Conservation (phyloP, 2,329 filamentous ascomycete genomes). For the Fusarium nurragi region DNA sequence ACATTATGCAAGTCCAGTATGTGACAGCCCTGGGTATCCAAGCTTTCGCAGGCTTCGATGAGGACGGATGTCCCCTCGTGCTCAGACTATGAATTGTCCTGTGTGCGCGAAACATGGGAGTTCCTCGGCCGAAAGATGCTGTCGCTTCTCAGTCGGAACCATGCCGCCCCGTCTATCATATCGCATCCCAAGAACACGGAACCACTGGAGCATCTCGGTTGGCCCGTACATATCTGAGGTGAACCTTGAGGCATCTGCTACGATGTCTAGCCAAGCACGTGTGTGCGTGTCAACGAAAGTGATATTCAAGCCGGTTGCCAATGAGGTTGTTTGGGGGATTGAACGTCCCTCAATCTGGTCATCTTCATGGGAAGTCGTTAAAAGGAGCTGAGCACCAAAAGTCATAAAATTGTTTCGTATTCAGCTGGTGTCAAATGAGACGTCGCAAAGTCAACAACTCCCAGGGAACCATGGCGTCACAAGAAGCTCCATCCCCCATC, state of each 20-base stretch:
- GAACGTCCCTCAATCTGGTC: not conserved
- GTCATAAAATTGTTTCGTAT: slow-evolving; percentile 38
- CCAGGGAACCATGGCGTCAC: slow-evolving; percentile 26
- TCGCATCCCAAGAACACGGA: slow-evolving; percentile 33
- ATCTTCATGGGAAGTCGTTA: slow-evolving; percentile 4
- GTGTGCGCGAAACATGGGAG: slow-evolving; percentile 12
- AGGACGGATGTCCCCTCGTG: not conserved
- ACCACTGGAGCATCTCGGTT: slow-evolving; percentile 26
- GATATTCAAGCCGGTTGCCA: not conserved
- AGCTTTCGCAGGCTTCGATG: not conserved
- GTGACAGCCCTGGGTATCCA: not conserved
- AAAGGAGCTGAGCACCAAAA: slow-evolving; percentile 6
- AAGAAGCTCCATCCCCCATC: slow-evolving; percentile 11
- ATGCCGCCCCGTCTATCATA: slow-evolving; percentile 24
- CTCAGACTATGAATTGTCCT: not conserved
- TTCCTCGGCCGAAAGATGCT: slow-evolving; percentile 24
- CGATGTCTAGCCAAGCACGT: not conserved
- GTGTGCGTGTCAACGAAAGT: not conserved
- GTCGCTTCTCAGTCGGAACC: slow-evolving; percentile 21
- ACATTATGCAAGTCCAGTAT: slow-evolving; percentile 1
- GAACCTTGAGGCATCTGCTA: slow-evolving; percentile 5
- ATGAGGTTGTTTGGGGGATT: not conserved
- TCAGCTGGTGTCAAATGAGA: slow-evolving; percentile 37
- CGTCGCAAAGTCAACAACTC: slow-evolving; percentile 23
- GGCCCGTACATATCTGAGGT: slow-evolving; percentile 3